Conservation (phyloP, 2,329 filamentous ascomycete species). For the Leptographium galeiforme region DNA sequence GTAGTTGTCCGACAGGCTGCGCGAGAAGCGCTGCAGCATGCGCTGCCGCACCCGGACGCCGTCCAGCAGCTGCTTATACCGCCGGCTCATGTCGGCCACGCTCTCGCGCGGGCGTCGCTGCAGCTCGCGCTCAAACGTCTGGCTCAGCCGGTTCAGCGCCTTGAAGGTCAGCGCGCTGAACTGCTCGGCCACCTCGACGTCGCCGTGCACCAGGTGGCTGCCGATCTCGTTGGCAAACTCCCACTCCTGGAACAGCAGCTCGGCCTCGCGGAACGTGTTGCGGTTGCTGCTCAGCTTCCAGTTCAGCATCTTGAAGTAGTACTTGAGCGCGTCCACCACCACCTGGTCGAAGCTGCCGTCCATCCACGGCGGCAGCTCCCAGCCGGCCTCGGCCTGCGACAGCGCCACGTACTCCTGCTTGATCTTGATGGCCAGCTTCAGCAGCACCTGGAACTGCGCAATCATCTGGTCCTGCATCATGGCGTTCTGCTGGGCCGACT, state of each 20-base stretch:
- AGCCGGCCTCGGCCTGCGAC: conserved; percentile 75
- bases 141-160: conserved; percentile 73
- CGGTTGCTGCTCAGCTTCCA: conserved; percentile 97
- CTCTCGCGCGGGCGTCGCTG: conserved; percentile 75
- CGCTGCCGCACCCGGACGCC: conserved; percentile 91
- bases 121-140: conserved; percentile 84
- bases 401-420: conserved; percentile 80
- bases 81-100: conserved; percentile 81
- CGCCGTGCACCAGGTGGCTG: conserved; percentile 77
- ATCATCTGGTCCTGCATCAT: conserved; percentile 99
- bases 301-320: conserved; percentile 97
- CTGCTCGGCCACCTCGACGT: conserved; percentile 94
- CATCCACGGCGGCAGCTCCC: conserved; percentile 91
- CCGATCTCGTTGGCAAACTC: conserved; percentile 92
- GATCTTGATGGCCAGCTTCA: conserved; percentile 83
- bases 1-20: conserved; percentile 82
- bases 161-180: conserved; percentile 92
- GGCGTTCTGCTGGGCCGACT: conserved; percentile 78
- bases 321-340: conserved; percentile 83
- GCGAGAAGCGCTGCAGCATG: conserved; percentile 90
- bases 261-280: conserved; percentile 97
- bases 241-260: conserved; percentile 96
- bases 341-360: conserved; percentile 92
- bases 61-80: conserved; percentile 90
- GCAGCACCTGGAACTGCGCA: conserved; percentile 81